phyloP scores from a whole-genome alignment of 805 yeast genomes.

The Yamadazyma ubonensis region DNA sequence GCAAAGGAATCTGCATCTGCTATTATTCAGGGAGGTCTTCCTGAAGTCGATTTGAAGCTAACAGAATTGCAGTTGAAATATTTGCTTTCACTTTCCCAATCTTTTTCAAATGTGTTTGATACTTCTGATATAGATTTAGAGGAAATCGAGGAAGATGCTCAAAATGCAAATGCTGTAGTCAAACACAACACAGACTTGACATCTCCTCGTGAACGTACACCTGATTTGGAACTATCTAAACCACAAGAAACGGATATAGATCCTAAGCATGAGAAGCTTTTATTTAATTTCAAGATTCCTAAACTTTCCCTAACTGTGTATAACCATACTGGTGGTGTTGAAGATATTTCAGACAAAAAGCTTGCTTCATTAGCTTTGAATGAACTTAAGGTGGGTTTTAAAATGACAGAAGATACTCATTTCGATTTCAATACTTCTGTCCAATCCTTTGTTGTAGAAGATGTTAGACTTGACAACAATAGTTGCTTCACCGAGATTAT shows the following conservation, averaged over 20 bases:
- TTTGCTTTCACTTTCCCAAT: conserved; percentile 52
- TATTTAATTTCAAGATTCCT: conserved; percentile 59
- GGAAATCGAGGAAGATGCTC: conserved; percentile 61
- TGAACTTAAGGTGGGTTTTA: conserved; percentile 51
- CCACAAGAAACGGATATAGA: conserved; percentile 16
- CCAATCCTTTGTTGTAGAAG: conserved; percentile 74
- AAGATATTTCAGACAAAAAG: conserved; percentile 33
- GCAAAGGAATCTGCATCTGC: conserved; percentile 46
- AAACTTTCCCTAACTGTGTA: conserved; percentile 59
- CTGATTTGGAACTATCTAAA: no score
- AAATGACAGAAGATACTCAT: conserved; percentile 53
- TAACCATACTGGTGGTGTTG: conserved; percentile 45
- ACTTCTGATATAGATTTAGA: conserved; percentile 40
- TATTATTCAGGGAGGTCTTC: conserved; percentile 54
- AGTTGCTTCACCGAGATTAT: conserved; percentile 80
- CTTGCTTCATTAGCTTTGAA: conserved; percentile 49
- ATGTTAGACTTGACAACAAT: conserved; percentile 58
- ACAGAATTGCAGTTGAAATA: conserved; percentile 73
- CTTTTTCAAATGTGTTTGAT: conserved; percentile 55
- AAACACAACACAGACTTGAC: conserved; percentile 20
- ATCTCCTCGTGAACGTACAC: conserved; percentile 1
- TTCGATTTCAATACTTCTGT: conserved; percentile 61
- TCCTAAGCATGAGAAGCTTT: conserved; percentile 36
- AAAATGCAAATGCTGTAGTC: conserved; percentile 55
- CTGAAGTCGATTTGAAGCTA: conserved; percentile 60